phyloP scores from a whole-genome alignment of 1,284 basidiomycete genomes.

The Ustilago trichophora region DNA sequence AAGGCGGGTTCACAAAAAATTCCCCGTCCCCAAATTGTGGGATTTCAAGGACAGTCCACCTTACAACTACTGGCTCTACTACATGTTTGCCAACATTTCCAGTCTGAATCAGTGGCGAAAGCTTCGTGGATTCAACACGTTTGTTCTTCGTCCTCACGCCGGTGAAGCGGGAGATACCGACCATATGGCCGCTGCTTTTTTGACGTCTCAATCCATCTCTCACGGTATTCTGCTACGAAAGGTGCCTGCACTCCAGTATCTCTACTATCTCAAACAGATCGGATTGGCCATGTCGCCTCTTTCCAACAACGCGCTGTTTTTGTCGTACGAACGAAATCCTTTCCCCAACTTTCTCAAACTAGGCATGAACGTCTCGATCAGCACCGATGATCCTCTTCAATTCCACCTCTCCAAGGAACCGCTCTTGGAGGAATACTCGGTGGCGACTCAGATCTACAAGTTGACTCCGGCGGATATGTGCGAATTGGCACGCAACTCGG shows the following conservation, averaged over 20 bases:
- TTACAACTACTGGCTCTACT: conserved; percentile 92
- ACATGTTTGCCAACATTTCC: conserved; percentile 96
- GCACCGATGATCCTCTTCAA: conserved; percentile 85
- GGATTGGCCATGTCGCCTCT: conserved; percentile 92
- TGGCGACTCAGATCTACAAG: conserved; percentile 76
- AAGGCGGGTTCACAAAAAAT: conserved; percentile 90
- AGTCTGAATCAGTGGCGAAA: conserved; percentile 92
- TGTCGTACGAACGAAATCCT: conserved; percentile 96
- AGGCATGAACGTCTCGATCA: conserved; percentile 94
- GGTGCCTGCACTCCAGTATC: conserved; percentile 80
- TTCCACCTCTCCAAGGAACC: conserved; percentile 74
- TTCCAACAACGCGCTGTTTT: conserved; percentile 95
- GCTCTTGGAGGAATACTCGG: conserved; percentile 94
- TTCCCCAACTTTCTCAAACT: conserved; percentile 96
- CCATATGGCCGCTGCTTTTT: conserved; percentile 92
- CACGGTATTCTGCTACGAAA: conserved; percentile 97
- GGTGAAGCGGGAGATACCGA: conserved; percentile 99
- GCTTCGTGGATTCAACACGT: conserved; percentile 86
- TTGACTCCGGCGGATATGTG: conserved; percentile 70
- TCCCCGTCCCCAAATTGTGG: conserved; percentile 92
- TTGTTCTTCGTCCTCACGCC: conserved; percentile 94
- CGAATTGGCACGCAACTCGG: conserved; percentile 94
- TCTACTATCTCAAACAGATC: conserved; percentile 75
- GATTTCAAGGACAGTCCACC: conserved; percentile 87
- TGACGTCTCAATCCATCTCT: conserved; percentile 96